Percentiles rank a stretch among this genome's conserved stretches.
Conservation (phyloP, 805 yeast species). For the Candida awuae region DNA sequence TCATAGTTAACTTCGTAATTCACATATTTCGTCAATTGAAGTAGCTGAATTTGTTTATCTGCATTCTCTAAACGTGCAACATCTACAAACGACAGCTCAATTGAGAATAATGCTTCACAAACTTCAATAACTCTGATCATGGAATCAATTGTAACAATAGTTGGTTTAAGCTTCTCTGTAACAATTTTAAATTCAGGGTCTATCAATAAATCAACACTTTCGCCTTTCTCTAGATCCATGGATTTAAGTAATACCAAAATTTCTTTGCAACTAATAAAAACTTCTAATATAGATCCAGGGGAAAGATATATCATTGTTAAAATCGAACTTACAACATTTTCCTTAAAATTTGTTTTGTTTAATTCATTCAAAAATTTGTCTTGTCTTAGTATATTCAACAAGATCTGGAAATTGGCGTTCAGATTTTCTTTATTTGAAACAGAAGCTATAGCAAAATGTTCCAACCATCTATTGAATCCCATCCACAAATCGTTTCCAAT, state of each 20-base stretch:
- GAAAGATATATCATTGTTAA: constrained; percentile 20
- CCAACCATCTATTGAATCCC: constrained; percentile 19
- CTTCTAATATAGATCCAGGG: constrained; percentile 20
- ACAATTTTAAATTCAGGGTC: not conserved
- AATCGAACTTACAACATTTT: constrained; percentile 16
- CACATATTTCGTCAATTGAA: constrained; percentile 21
- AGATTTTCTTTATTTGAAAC: constrained; percentile 4
- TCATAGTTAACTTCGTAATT: constrained; percentile 19
- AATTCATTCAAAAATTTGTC: constrained; percentile 16
- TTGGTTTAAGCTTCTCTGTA: not conserved
- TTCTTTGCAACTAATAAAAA: constrained; percentile 23
- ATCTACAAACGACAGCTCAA: constrained; percentile 21
- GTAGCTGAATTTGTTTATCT: constrained; percentile 15
- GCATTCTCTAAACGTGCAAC: constrained; percentile 18
- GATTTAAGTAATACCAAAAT: constrained; percentile 16
- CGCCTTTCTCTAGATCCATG: constrained; percentile 7
- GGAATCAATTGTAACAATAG: constrained; percentile 13
- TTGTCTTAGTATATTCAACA: constrained; percentile 19
- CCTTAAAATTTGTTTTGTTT: not conserved
- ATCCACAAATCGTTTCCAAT: constrained; percentile 11
- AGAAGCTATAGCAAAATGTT: constrained; percentile 12
- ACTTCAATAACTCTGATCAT: constrained; percentile 21
- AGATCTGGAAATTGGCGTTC: constrained; percentile 6
- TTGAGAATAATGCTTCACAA: constrained; percentile 24
- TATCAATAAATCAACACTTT: not conserved